These are phyloP conservation scores for Rhytidiadelphus loreus DNA, from an alignment of 225 moss, liverwort and hornwort species.

Conservation along the genomic window DNA sequence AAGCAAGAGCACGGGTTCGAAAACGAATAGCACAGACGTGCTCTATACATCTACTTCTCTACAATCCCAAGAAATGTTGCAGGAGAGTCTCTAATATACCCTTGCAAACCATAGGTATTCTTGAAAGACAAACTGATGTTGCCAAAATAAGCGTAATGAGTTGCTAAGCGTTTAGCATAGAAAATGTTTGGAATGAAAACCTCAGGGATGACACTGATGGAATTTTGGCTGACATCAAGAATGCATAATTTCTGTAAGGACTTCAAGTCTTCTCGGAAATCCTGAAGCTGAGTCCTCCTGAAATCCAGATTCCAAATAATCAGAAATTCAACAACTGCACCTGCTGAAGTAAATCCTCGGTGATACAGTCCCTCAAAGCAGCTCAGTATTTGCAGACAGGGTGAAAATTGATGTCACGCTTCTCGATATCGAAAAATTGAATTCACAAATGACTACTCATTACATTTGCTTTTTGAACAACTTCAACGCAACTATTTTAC, in stretches of 20 bases:
- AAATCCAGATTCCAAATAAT: not conserved
- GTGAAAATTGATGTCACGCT: not conserved
- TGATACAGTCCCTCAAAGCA: not conserved
- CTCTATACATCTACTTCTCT: not conserved
- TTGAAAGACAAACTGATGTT: not conserved
- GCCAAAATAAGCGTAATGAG: not conserved
- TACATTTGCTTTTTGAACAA: not conserved
- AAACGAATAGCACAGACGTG: not conserved
- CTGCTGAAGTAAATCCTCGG: not conserved
- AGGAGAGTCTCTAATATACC: not conserved
- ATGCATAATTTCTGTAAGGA: conserved; percentile 49
- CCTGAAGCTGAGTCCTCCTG: conserved; percentile 63
- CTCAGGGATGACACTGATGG: conserved; percentile 61
- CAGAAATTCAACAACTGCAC: not conserved
- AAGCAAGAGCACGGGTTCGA: not conserved
- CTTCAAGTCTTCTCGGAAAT: conserved; percentile 75
- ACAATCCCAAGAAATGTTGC: not conserved
- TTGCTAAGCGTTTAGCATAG: not conserved
- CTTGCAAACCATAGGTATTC: not conserved
- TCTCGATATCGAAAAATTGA: not conserved
- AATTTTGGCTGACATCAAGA: conserved; percentile 82
- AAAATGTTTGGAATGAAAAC: not conserved
- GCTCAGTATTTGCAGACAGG: not conserved
- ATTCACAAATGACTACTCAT: not conserved
- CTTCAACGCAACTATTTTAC: not conserved